Evolutionary conservation across 1,284 basidiomycete genomes (phyloP), one percentile per base, ranked within the genome.

Genomic region (Ustilago sp.): DNA sequence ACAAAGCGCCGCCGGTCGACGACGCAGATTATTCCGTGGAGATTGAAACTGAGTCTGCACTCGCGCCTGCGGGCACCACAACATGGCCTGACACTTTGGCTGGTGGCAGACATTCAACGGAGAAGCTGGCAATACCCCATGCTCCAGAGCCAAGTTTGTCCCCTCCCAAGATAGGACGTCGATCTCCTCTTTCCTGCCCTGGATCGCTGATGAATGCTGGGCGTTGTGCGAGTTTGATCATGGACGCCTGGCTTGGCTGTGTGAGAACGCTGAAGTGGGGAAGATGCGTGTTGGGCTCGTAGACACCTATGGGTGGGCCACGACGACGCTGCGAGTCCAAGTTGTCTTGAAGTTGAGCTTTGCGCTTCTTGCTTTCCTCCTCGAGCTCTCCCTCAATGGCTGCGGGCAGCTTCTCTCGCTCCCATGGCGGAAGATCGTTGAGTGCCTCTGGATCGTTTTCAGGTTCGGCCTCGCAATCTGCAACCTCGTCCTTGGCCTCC

Each of bases 221-320:
- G 47, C 76, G 68, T 23, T 67, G 66, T 2, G 69, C 63, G 19
- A 72, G 23, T 57, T 80, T 79, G 38, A 73, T 67, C 9, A 77
- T 38, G 0, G 47, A 34, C 1, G 83, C 81, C 32, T 65, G 65
- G 1, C 58, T 65, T 1, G 84, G 82, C 69, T 85, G 84, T 2
- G 82, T 81, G 51, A 68, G 50, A 1, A 63, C 38, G 19, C 73
- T 65, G 41, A 81, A 74, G 57, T 84, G 83, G 31, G 80, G 68
- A 17, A 74, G 55, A 61, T 83, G 77, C 23, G 84, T 86, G 35
- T 79, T 68, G 32, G 84, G 84, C 48, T 86, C 84, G 67, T 82
- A 85, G 19, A 86, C 61, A 45, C 83, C 84, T 11, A 85, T 52
- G 4, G 83, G 83, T 12, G 82, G 80, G n/a, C 73, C 72, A 17